Evolutionary conservation across 768 basidiomycete species (phyloP).

Genomic region (Lentinus brumalis): DNA sequence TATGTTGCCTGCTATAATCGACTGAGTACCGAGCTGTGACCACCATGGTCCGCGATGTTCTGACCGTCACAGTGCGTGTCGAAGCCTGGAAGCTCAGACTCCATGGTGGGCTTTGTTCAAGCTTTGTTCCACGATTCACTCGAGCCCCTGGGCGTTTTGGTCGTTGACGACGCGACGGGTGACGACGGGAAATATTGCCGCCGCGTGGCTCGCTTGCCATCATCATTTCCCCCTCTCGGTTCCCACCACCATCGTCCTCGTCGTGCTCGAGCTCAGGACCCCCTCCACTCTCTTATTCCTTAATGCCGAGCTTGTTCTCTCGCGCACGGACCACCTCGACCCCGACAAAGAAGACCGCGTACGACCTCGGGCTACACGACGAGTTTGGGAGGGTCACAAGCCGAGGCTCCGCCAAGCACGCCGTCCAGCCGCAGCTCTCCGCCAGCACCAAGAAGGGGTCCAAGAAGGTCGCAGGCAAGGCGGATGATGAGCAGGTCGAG

Average conservation of each 20-base stretch:
- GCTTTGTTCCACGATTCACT: constrained; percentile 12
- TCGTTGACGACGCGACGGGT: constrained; percentile 16
- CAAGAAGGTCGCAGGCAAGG: constrained; percentile 20
- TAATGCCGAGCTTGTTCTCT: constrained; percentile 79
- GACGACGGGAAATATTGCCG: constrained; percentile 8
- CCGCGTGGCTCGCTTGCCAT: constrained; percentile 17
- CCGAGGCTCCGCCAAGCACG: constrained; percentile 42
- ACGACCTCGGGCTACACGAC: constrained; percentile 42
- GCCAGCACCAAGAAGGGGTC: constrained; percentile 14
- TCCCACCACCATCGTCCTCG: constrained; percentile 16
- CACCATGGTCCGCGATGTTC: too few species aligned
- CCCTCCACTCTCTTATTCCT: constrained; percentile 23
- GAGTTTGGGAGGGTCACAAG: constrained; percentile 67
- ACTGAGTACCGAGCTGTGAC: too few species aligned
- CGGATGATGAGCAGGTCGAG: constrained; percentile 38
- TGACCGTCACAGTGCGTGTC: not conserved
- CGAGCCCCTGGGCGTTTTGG: constrained; percentile 5
- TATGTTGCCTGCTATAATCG: too few species aligned
- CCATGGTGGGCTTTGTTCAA: not conserved
- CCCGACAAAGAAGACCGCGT: constrained; percentile 33
- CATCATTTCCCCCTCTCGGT: constrained; percentile 20
- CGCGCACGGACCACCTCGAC: constrained; percentile 66
- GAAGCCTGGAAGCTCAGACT: not conserved
- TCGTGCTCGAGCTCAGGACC: constrained; percentile 12
- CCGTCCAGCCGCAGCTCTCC: constrained; percentile 26